These are phyloP conservation scores for Rhodotorula paludigena DNA, from an alignment of 768 basidiomycete genomes.

Conservation along the genomic window DNA sequence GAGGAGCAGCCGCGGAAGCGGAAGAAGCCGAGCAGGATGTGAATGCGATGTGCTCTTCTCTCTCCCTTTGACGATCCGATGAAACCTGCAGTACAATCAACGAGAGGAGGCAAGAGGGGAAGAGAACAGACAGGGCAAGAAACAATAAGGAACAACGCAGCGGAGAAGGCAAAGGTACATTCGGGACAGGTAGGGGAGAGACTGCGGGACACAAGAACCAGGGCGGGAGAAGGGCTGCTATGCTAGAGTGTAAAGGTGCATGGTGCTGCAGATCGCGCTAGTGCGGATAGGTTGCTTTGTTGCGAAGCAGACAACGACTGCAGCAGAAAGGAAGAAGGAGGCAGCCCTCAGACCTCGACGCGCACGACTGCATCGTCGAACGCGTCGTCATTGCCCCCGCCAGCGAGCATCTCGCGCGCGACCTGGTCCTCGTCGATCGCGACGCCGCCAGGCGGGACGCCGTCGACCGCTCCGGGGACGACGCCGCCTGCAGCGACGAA, in stretches of 20 bases:
- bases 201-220: neutral
- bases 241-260: neutral
- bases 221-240: neutral
- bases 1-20: constrained; percentile 2
- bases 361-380: too few species aligned
- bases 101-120: neutral
- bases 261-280: too few species aligned
- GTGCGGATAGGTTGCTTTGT: too few species aligned
- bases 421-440: constrained; percentile 22
- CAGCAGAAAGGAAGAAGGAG: neutral
- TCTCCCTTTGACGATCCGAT: too few species aligned
- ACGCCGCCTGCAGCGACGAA: neutral
- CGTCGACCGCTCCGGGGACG: neutral
- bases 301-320: neutral
- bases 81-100: neutral
- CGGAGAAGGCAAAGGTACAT: too few species aligned
- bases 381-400: neutral
- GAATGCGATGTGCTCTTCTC: neutral
- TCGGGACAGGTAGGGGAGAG: too few species aligned
- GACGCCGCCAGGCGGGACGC: too few species aligned
- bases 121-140: neutral
- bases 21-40: neutral
- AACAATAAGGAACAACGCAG: neutral
- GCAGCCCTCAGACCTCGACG: neutral
- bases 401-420: constrained; percentile 30